Evolutionary conservation across 805 yeast genomes (phyloP), one percentile per base, ranked within the genome.

Genomic region (Nakazawaea peltata): DNA sequence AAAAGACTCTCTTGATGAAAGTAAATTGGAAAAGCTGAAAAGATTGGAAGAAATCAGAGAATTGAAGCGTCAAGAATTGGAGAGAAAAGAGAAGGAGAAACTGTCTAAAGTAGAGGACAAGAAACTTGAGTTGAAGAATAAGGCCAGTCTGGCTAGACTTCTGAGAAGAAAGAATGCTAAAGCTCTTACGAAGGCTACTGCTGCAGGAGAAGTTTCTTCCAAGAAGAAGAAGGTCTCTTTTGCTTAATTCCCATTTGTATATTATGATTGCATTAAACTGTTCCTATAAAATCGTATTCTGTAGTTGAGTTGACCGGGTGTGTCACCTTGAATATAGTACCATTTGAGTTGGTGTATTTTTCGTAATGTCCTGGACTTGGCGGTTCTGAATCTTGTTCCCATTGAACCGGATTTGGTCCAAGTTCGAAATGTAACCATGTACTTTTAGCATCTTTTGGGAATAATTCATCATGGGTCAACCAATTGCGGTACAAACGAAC

Each of bases 31-130:
- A 53, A 85, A 84, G 52, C 79, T 95, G 1, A 75, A 84, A 51
- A 78, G 94, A 57, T 66, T 92, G 32, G 97, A 90, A 57, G 94
- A 84, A 47, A 74, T 90, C 40, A 71, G 98, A 51, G 95, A 86
- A 29, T 64, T 86, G 44, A 85, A 82, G 63, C 75, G 85, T 50
- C 69, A 79, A 58, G 97, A 92, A 56, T 74, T 90, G 44, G 97
- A 90, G 54, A 66, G 81, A 53, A 81, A 80, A 52, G 96, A 90
- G 48, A 70, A 71, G 36, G 75, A 63, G 23, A 85, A 86, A 61
- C 61, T 67, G 41, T 70, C 66, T 37, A 79, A 79, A 53, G 57
- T 87, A 28, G 94, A 86, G 43, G 74, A 66, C 38, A 88, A 82
- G 56, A 87, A 86, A 60, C 63, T 62, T 21, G 95, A 87, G 54